Base-by-base conservation (phyloP, 139 green algal species). In the Marvania coccoides region DNA sequence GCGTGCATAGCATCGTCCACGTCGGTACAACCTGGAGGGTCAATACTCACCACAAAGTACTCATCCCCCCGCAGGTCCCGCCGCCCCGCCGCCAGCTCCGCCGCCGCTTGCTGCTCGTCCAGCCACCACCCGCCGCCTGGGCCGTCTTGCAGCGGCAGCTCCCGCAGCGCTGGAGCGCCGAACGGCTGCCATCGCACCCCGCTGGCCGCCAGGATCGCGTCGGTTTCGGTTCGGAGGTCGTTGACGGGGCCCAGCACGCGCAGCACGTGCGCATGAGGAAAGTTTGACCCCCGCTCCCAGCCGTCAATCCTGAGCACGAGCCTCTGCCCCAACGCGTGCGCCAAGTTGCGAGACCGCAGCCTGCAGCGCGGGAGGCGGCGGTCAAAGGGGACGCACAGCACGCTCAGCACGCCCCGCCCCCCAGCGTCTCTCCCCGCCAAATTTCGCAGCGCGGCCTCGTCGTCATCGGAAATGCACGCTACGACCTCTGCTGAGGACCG, bases 1-100 rank as follows among this genome's bases (percentile, higher is more conserved):
- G 84, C 75, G 58, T 90, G 84, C 75, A 95, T 76, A 4, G 89
- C 89, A 30, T 95, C 89, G 64, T 95, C 89, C 35, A 95, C 91
- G 66, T 95, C 89, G 46, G 82, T 91, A 74, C 89, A 95, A 24
- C 84, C 85, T 3, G 87, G 85, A 0, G 89, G 89, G 67, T 95
- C 89, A 26, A 95, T 88, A 7, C 90, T 78, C 30, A 86, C 67
- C 30, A 84, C 47, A 0, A 83, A 70, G n/a, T n/a, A n/a, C n/a
- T n/a, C n/a, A 31, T 71, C 56, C 23, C 85, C 30, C 28, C 67
- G 63, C n/a, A 70, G 65, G 51, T 84, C 75, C 5, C 59, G 35
- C 5, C 85, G 23, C 5, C 34, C n/a, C n/a, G n/a, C 71, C 6
- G 70, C 72, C 45, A 76, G 47, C 61, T 73, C 60, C 42, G 47